Evolutionary conservation across 768 basidiomycete species (phyloP), one percentile per base, ranked within the genome.

Genomic region (Psilocybe cyanescens): DNA sequence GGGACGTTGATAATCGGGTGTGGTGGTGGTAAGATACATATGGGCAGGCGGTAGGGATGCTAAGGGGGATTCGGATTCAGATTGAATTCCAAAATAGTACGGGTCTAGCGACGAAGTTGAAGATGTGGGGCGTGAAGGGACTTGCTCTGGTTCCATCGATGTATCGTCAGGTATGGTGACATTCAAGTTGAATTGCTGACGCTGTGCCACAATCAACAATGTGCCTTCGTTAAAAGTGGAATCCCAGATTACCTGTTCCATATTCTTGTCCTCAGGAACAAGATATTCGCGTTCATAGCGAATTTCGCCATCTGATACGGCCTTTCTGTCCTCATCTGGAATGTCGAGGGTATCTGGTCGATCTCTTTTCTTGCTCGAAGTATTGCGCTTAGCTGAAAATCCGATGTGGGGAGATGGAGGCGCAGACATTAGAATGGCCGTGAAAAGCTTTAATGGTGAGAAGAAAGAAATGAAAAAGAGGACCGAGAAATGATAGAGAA

Each of bases 91-190:
- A 78, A 94, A 94, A 74, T 95, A 95, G 74, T 95, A 95, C 7
- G 92, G 91, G 78, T 94, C 93, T 58, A 95, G 80, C 47, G 92
- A 92, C 33, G 92, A 93, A 49, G 89, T 86, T 54, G 90, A 82
- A 30, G 93, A 94, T 19, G 79, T 79, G 45, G 92, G 86, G 71
- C 91, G 91, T 57, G 88, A 87, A 53, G 76, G 64, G 24, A 78
- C 72, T 58, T 75, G 78, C 65, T 87, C 84, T 59, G 75, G 72
- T 66, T 70, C 68, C 52, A 76, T 68, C 29, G 74, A 68, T 50
- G 70, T 70, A 48, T 78, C 78, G 60, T 78, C 75, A 52, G 75
- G 74, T 48, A 75, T 74, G 50, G 83, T 81, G 61, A 86, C 72
- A 64, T 81, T 81, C 44, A 85, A 72, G 65, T 77, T 80, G 61